phyloP scores from a whole-genome alignment of 345 rosid species.

The Arabis alpina region DNA sequence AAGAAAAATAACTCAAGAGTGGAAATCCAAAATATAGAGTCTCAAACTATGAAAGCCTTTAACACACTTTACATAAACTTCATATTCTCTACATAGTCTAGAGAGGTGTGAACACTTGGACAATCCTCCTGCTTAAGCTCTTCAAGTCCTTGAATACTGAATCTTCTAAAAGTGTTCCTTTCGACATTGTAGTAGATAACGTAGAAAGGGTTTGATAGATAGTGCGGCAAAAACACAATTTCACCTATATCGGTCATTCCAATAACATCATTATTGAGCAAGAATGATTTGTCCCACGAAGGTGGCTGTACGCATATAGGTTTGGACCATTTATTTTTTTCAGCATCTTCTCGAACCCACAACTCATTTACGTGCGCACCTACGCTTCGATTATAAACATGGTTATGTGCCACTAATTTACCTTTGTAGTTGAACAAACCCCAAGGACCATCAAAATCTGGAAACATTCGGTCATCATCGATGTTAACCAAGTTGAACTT shows the following conservation, averaged over 20 bases:
- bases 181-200: slow-evolving; percentile 8
- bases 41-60: background rate
- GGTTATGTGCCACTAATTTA: background rate
- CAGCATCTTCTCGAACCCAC: slow-evolving; percentile 20
- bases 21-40: background rate
- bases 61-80: background rate
- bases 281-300: background rate
- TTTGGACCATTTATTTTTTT: background rate
- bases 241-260: background rate
- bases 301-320: background rate
- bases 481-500: no score
- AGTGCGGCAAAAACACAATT: background rate
- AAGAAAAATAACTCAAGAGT: background rate
- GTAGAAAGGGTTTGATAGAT: background rate
- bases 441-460: background rate
- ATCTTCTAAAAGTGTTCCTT: background rate
- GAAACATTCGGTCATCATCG: no score
- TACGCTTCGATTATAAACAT: no score
- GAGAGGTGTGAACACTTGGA: background rate
- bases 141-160: background rate
- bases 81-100: background rate
- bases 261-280: background rate
- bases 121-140: background rate
- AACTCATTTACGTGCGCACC: no score
- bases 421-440: slow-evolving; percentile 3